A percentile compares a stretch with the other conserved stretches of the same genome.
These are phyloP conservation scores for Chaetomium cochliodes DNA, from an alignment of 495 filamentous ascomycete genomes.

Conservation along the genomic window DNA sequence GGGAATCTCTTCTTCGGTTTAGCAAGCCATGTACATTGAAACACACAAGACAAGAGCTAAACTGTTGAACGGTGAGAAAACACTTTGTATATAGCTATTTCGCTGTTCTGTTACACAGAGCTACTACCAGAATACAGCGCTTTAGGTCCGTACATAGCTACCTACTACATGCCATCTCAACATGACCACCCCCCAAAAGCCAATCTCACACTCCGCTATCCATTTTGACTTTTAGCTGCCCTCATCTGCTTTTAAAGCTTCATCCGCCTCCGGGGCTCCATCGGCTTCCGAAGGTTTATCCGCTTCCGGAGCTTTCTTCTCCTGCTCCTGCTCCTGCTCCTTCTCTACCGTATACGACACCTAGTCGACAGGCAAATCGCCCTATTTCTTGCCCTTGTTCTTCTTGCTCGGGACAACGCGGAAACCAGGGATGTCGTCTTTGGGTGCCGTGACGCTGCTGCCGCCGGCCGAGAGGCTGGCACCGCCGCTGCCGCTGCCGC, in stretches of 20 bases:
- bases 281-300: too few relatives aligned
- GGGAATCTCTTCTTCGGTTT: neutral
- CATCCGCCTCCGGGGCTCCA: neutral
- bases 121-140: slow-evolving; percentile 1
- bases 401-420: slow-evolving; percentile 90
- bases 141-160: neutral
- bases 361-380: neutral
- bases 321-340: too few relatives aligned
- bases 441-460: slow-evolving; percentile 23
- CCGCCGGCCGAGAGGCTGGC: neutral
- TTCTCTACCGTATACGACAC: neutral
- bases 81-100: too few relatives aligned
- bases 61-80: too few relatives aligned
- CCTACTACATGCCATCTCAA: slow-evolving; percentile 7
- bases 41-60: too few relatives aligned
- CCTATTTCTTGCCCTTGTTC: slow-evolving; percentile 64
- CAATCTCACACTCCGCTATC: neutral
- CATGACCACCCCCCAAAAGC: neutral
- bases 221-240: neutral
- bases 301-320: too few relatives aligned
- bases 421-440: slow-evolving; percentile 63
- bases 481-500: slow-evolving; percentile 34
- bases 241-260: neutral
- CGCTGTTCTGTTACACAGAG: neutral
- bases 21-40: neutral